Conservation (phyloP, 768 basidiomycete genomes). For the Lepiota venenata region DNA sequence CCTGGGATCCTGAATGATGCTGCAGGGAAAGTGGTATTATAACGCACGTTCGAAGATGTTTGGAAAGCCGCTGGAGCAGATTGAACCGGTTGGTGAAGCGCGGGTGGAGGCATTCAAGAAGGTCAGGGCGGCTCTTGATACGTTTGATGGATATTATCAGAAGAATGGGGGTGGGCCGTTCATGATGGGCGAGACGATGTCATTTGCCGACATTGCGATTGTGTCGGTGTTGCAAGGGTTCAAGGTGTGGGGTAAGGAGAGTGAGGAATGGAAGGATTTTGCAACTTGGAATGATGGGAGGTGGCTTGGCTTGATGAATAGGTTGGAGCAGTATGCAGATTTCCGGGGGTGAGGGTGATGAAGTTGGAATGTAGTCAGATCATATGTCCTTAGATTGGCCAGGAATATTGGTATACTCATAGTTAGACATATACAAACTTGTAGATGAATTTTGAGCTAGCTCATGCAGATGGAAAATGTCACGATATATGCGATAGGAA, state of each 20-base stretch:
- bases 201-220: constrained; percentile 36
- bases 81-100: constrained; percentile 4
- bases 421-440: no score
- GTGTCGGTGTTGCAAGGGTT: constrained; percentile 25
- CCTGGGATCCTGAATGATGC: not conserved
- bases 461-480: no score
- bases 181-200: constrained; percentile 1
- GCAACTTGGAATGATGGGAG: constrained; percentile 31
- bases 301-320: constrained; percentile 27
- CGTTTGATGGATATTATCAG: constrained; percentile 1
- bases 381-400: no score
- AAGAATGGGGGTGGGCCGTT: not conserved
- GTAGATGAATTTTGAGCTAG: no score
- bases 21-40: not conserved
- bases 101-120: not conserved
- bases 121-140: constrained; percentile 2
- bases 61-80: not conserved
- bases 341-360: no score
- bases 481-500: no score
- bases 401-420: no score
- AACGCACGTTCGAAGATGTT: not conserved
- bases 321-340: no score
- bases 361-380: no score
- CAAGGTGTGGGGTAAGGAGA: constrained; percentile 28
- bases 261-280: constrained; percentile 35